Percentiles rank a stretch among this genome's conserved stretches.
Conservation (phyloP, 805 yeast genomes). For the Myxozyma monticola region DNA sequence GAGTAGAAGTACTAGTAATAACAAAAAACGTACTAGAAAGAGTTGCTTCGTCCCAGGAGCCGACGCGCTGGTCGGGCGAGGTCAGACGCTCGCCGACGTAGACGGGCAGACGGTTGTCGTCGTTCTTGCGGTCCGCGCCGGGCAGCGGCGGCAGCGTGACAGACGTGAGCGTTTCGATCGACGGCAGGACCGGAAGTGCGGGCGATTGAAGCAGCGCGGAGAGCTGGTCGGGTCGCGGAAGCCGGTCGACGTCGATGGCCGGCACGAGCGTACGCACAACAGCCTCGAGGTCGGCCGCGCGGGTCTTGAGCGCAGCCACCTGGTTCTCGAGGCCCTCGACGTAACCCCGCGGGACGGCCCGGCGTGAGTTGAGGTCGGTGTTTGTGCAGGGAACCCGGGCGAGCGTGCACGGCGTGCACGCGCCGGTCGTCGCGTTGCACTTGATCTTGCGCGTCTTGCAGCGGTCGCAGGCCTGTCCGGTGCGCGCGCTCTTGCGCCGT, state of each 20-base stretch:
- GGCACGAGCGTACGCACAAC: constrained; percentile 8
- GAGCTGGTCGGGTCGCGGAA: constrained; percentile 13
- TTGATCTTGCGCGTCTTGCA: constrained; percentile 28
- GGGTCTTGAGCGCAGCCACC: constrained; percentile 3
- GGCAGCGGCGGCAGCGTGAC: constrained; percentile 8
- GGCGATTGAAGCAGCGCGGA: constrained; percentile 1
- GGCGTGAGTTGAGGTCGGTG: constrained; percentile 28
- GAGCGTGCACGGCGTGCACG: constrained; percentile 29
- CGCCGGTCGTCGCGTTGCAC: constrained; percentile 29
- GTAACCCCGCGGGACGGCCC: constrained; percentile 29
- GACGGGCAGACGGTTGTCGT: constrained; percentile 13
- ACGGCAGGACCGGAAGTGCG: constrained; percentile 10
- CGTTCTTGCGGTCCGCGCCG: too few species aligned
- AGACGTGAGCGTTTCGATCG: constrained; percentile 21
- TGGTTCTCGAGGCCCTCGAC: constrained; percentile 25
- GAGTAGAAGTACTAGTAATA: neutral
- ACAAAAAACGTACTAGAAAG: constrained; percentile 12
- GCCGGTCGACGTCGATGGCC: constrained; percentile 11
- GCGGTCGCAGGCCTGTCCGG: constrained; percentile 30
- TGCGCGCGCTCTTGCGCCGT: constrained; percentile 12
- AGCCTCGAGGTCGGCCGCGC: constrained; percentile 16
- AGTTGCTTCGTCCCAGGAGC: constrained; percentile 26
- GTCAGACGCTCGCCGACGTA: constrained; percentile 11
- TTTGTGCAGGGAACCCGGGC: constrained; percentile 30
- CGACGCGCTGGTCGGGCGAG: constrained; percentile 2